phyloP scores from a whole-genome alignment of 805 yeast genomes.

The Wickerhamomyces rabaulensis region DNA sequence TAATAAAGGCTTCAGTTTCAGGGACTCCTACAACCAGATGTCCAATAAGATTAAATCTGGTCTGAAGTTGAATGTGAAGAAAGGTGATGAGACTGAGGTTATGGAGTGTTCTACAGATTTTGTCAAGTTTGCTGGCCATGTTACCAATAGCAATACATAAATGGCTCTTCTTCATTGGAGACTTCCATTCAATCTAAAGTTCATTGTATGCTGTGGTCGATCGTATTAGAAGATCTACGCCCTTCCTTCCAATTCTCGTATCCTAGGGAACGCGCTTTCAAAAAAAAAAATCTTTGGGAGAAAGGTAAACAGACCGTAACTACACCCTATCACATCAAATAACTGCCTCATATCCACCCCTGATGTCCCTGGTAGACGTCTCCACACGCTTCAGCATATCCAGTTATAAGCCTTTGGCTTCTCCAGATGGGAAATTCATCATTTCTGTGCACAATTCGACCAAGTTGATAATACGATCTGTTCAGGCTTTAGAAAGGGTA shows the following conservation, averaged over 20 bases:
- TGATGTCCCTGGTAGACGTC: conserved; percentile 9
- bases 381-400: conserved; percentile 13
- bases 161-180: no score
- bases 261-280: not conserved
- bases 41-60: not conserved
- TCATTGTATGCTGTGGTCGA: no score
- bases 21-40: not conserved
- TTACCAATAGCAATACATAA: not conserved
- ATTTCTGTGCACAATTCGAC: conserved; percentile 10
- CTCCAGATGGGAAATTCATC: conserved; percentile 13
- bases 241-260: not conserved
- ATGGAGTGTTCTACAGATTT: not conserved
- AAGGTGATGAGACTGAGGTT: not conserved
- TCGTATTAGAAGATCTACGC: no score
- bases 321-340: no score
- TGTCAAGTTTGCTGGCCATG: not conserved
- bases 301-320: no score
- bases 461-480: conserved; percentile 11
- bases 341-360: no score
- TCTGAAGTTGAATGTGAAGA: not conserved
- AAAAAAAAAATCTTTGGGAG: no score
- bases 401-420: conserved; percentile 5
- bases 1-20: not conserved
- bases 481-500: conserved; percentile 8
- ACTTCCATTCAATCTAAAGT: no score